phyloP scores from a whole-genome alignment of 2,329 filamentous ascomycete genomes.

The Ciborinia camelliae region DNA sequence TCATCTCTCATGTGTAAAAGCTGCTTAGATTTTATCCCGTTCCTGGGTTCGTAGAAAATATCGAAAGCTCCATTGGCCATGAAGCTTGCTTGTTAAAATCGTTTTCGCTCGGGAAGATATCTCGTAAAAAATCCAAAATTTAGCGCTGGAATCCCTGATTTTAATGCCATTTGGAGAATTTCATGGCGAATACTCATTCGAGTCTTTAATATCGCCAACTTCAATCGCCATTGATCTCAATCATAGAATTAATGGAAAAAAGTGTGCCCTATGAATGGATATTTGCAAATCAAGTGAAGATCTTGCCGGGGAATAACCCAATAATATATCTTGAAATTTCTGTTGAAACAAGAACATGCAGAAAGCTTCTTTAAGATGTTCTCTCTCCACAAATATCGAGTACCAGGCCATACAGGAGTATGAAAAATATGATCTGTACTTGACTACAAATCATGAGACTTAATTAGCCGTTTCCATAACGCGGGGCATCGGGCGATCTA shows the following conservation, averaged over 20 bases:
- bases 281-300: too few relatives aligned
- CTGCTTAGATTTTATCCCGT: too few relatives aligned
- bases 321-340: too few relatives aligned
- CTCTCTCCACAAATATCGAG: too few relatives aligned
- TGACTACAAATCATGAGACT: too few relatives aligned
- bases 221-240: too few relatives aligned
- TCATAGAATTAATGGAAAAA: not conserved
- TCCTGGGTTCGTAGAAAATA: not conserved
- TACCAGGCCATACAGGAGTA: too few relatives aligned
- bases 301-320: too few relatives aligned
- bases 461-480: too few relatives aligned
- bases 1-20: not conserved
- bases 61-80: not conserved
- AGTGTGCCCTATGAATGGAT: not conserved
- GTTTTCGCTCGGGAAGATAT: not conserved
- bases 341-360: too few relatives aligned
- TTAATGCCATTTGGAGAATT: not conserved
- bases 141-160: not conserved
- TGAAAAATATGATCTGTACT: too few relatives aligned
- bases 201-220: not conserved
- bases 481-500: too few relatives aligned
- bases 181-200: not conserved
- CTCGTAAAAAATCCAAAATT: not conserved
- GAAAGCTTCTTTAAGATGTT: not conserved
- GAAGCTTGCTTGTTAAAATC: not conserved